These are phyloP conservation scores for Stellera chamaejasme DNA, from an alignment of 345 rosid genomes.

Conservation along the genomic window DNA sequence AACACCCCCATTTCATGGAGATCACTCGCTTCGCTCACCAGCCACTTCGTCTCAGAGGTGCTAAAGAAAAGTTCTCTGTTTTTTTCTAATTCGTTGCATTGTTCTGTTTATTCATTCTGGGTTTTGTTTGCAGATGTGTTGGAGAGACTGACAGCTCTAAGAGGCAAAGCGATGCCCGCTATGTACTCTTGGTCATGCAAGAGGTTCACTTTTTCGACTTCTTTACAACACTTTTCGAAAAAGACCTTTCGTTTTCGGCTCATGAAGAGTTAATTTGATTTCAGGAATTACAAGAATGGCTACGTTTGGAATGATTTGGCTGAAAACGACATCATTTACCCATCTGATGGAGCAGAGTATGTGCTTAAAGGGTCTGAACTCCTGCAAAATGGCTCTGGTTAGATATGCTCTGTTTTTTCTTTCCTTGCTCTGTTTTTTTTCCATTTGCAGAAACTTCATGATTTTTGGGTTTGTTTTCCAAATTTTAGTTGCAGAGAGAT, in stretches of 20 bases:
- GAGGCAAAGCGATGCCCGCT: conserved; percentile 83
- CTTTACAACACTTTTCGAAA: not conserved
- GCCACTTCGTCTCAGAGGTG: conserved; percentile 81
- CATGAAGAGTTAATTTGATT: not conserved
- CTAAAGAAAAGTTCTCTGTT: not conserved
- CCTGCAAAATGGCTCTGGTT: conserved; percentile 40
- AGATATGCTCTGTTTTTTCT: conserved; percentile 4
- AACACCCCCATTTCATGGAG: conserved; percentile 92
- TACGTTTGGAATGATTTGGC: conserved; percentile 93
- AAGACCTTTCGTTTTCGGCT: not conserved
- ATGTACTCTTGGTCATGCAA: conserved; percentile 90
- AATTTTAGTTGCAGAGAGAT: conserved; percentile 23
- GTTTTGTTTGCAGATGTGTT: conserved; percentile 36
- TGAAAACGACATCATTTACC: conserved; percentile 65
- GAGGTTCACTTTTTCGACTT: conserved; percentile 34
- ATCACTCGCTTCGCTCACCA: conserved; percentile 51
- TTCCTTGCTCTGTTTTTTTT: too few relatives aligned
- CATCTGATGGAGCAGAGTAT: conserved; percentile 72
- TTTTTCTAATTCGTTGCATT: not conserved
- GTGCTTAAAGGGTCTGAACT: conserved; percentile 95
- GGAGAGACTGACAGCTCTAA: conserved; percentile 56
- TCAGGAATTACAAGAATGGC: conserved; percentile 86
- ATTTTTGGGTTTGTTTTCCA: not conserved
- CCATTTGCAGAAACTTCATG: too few relatives aligned
- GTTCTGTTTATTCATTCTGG: not conserved